Evolutionary conservation across 2,329 filamentous ascomycete genomes (phyloP).

Genomic region (Microascus cirrosus): DNA sequence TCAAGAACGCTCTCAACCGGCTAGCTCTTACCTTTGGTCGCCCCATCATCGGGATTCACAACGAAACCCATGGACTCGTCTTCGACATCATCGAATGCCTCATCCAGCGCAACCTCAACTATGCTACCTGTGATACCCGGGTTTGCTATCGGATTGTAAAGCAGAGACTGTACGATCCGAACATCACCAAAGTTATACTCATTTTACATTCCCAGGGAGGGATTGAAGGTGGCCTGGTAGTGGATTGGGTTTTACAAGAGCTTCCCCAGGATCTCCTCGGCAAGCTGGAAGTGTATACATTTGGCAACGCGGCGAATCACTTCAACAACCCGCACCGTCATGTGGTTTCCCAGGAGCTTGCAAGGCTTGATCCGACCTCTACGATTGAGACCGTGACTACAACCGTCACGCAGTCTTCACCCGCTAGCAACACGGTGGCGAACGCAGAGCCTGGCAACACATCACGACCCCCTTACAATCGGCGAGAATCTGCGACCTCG

Average conservation of each 20-base stretch:
- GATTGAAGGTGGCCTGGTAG: constrained; percentile 59
- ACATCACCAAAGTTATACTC: constrained; percentile 58
- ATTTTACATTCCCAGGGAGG: constrained; percentile 70
- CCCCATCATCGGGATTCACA: constrained; percentile 63
- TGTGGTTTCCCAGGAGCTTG: constrained; percentile 25
- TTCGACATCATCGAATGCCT: constrained; percentile 72
- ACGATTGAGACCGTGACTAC: constrained; percentile 22
- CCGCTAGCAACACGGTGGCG: background rate
- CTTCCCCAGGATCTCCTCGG: constrained; percentile 51
- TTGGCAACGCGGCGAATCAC: constrained; percentile 69
- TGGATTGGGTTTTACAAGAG: constrained; percentile 70
- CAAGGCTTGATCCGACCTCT: constrained; percentile 10
- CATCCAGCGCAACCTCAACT: constrained; percentile 63
- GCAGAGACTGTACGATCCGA: constrained; percentile 47
- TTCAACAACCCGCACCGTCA: constrained; percentile 65
- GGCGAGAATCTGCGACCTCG: constrained; percentile 17
- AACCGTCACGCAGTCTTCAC: constrained; percentile 15
- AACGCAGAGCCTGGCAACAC: background rate
- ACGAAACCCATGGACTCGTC: constrained; percentile 60
- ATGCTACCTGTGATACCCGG: constrained; percentile 58
- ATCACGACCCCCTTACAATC: background rate
- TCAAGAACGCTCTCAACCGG: constrained; percentile 59
- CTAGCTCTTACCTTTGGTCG: constrained; percentile 62
- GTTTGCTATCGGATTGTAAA: constrained; percentile 53
- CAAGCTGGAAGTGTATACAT: constrained; percentile 68